A percentile compares a stretch with the other conserved stretches of the same genome.
Evolutionary conservation across 352 stramenopile species (phyloP).

Genomic region (Globisporangium canariense): DNA sequence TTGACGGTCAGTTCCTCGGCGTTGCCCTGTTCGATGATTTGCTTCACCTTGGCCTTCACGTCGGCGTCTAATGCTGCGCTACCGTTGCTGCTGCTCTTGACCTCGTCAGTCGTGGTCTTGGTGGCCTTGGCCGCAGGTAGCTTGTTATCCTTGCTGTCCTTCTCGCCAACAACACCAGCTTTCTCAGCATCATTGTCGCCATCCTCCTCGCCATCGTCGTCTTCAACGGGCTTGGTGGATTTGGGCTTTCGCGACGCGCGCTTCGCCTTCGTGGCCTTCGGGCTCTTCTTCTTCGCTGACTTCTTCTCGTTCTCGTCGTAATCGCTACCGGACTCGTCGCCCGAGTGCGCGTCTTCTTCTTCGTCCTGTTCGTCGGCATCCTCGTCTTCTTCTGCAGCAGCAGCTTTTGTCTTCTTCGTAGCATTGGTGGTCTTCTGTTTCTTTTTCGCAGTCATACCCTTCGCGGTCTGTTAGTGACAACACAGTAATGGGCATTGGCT

Average conservation of each 20-base stretch:
- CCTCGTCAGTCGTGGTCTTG: slow-evolving; percentile 14
- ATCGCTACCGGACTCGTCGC: slow-evolving; percentile 53
- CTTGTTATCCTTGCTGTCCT: slow-evolving; percentile 5
- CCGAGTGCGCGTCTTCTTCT: slow-evolving; percentile 21
- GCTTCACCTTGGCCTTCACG: slow-evolving; percentile 59
- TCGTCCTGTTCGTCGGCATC: slow-evolving; percentile 46
- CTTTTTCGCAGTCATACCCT: slow-evolving; percentile 29
- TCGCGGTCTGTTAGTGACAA: slow-evolving; percentile 10
- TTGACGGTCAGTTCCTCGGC: slow-evolving; percentile 82
- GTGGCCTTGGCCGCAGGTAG: slow-evolving; percentile 14
- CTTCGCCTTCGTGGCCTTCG: slow-evolving; percentile 20
- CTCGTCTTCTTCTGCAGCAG: slow-evolving; percentile 24
- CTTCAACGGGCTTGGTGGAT: slow-evolving; percentile 13
- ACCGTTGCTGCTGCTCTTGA: slow-evolving; percentile 10
- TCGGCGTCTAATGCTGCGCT: slow-evolving; percentile 33
- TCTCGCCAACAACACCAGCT: neutral
- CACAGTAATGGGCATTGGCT: too few relatives aligned
- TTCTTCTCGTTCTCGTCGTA: slow-evolving; percentile 51
- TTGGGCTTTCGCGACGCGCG: slow-evolving; percentile 12
- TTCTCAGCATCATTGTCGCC: neutral
- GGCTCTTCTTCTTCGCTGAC: slow-evolving; percentile 24
- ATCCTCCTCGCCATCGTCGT: neutral
- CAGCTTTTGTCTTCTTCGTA: slow-evolving; percentile 12
- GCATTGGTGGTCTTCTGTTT: slow-evolving; percentile 41
- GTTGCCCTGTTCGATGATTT: slow-evolving; percentile 78